Evolutionary conservation across 352 stramenopile genomes (phyloP).

Genomic region (Phytophthora europaea): DNA sequence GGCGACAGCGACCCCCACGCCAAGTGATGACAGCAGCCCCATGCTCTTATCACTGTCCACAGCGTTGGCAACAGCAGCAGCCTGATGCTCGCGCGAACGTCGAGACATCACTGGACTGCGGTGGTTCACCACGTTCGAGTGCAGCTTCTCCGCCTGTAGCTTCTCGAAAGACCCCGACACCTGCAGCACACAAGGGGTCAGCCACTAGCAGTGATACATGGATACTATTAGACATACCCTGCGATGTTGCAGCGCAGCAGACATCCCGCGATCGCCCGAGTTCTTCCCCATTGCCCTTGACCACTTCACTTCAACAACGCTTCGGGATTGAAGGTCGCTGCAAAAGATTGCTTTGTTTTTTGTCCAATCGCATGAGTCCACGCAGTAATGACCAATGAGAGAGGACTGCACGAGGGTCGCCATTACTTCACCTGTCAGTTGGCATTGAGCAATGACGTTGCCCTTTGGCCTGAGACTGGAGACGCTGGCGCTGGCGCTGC

Average conservation of each 20-base stretch:
- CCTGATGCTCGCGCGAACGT: slow-evolving; percentile 13
- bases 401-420: slow-evolving; percentile 16
- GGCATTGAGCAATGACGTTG: slow-evolving; percentile 32
- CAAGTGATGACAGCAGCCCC: slow-evolving; percentile 33
- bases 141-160: slow-evolving; percentile 44
- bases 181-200: slow-evolving; percentile 22
- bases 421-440: slow-evolving; percentile 18
- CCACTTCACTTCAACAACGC: slow-evolving; percentile 22
- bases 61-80: background rate
- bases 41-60: slow-evolving; percentile 8
- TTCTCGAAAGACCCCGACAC: slow-evolving; percentile 55
- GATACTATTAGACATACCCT: slow-evolving; percentile 34
- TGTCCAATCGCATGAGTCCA: slow-evolving; percentile 25
- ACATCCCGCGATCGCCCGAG: slow-evolving; percentile 49
- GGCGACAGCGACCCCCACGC: slow-evolving; percentile 38
- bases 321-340: slow-evolving; percentile 11
- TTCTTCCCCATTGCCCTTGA: slow-evolving; percentile 46
- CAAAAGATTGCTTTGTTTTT: slow-evolving; percentile 16
- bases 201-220: background rate
- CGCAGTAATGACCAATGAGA: slow-evolving; percentile 30
- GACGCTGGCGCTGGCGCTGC: slow-evolving; percentile 41
- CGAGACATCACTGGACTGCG: slow-evolving; percentile 26
- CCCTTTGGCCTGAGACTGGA: slow-evolving; percentile 30
- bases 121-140: slow-evolving; percentile 43
- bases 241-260: slow-evolving; percentile 66